phyloP scores from a whole-genome alignment of 306 rosid genomes.

The Carpinus fangiana region DNA sequence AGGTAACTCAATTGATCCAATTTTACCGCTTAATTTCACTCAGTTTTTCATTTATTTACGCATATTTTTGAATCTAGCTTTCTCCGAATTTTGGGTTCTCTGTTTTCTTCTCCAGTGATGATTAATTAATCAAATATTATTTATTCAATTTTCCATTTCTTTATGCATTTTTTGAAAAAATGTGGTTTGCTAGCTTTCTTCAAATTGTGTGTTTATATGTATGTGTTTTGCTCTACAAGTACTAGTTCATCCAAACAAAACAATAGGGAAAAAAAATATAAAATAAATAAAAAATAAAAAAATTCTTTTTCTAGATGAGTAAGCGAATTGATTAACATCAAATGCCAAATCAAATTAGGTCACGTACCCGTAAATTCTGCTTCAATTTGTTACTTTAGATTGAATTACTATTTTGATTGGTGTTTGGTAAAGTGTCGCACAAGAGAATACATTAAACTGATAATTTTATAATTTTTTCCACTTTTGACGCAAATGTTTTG shows the following conservation, averaged over 20 bases:
- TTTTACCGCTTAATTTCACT: neutral
- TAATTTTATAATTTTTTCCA: neutral
- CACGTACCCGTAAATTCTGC: neutral
- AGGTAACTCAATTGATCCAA: conserved; percentile 34
- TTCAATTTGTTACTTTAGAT: neutral
- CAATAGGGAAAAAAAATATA: neutral
- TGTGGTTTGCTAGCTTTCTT: neutral
- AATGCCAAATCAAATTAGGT: neutral
- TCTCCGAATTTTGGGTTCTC: neutral
- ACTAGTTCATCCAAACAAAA: neutral
- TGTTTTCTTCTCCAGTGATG: conserved; percentile 63
- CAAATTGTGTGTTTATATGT: neutral
- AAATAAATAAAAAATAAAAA: neutral
- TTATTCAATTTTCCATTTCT: neutral
- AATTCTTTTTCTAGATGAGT: neutral
- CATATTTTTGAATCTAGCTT: neutral
- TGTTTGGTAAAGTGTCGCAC: too few relatives aligned
- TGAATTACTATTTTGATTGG: neutral
- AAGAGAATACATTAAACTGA: neutral
- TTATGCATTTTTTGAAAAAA: neutral
- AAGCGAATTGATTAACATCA: neutral
- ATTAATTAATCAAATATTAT: neutral
- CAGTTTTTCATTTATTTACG: neutral
- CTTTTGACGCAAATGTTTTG: neutral
- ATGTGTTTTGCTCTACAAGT: neutral